Evolutionary conservation across 164 flowering plant genomes (phyloP).

Genomic region (Liriodendron chinense): DNA sequence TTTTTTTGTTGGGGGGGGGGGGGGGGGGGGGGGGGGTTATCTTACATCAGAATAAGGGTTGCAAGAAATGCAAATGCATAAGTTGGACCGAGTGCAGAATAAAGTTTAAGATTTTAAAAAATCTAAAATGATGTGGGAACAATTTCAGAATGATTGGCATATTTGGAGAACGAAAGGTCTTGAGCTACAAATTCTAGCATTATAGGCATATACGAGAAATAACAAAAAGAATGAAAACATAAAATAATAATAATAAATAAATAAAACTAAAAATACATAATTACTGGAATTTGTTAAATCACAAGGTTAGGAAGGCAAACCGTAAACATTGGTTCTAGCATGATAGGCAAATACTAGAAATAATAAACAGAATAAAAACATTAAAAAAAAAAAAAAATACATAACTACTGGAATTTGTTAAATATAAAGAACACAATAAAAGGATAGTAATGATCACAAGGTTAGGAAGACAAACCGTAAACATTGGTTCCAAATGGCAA

Average conservation of each 20-base stretch:
- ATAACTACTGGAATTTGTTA: background rate
- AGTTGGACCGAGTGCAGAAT: too few species aligned
- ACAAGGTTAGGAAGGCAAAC: conserved; percentile 30
- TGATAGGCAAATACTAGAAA: conserved; percentile 1
- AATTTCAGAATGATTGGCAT: background rate
- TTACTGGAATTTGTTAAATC: background rate
- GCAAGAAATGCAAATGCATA: too few species aligned
- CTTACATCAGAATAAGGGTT: too few species aligned
- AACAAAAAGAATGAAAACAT: background rate
- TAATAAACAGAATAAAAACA: background rate
- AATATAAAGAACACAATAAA: background rate
- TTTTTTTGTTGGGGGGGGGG: too few species aligned
- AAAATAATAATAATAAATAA: background rate
- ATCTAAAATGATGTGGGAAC: background rate
- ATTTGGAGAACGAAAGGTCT: background rate
- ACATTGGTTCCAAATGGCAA: conserved; percentile 41
- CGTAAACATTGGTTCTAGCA: conserved; percentile 34
- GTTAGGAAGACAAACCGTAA: conserved; percentile 39
- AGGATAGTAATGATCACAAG: background rate
- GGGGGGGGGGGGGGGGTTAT: too few species aligned
- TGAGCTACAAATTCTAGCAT: background rate
- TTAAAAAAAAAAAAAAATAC: background rate
- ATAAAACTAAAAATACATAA: background rate
- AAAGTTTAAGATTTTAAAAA: too few species aligned
- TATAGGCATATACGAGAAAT: background rate